Base-by-base conservation (phyloP, 345 rosid species). In the Salix viminalis region DNA sequence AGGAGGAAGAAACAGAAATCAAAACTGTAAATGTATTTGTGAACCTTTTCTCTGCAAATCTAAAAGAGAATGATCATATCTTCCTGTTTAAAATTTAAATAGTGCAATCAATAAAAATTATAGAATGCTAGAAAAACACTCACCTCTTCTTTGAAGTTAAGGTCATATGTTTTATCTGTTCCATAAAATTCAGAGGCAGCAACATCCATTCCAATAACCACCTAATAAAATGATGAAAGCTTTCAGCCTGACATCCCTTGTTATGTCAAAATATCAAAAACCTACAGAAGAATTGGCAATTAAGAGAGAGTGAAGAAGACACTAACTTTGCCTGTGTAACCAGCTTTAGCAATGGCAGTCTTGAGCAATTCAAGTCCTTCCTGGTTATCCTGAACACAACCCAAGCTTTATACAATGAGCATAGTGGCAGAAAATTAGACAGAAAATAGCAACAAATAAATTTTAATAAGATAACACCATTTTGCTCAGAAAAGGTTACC, bases 161-260 rank as follows among this genome's bases (percentile, higher is more conserved):
- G 76, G 83, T 96, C 99, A 74, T 96, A 96, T 26, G 86, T 84
- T 77, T 92, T 91, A 84, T 93, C 98, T 46, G 83, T 32, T 68
- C 86, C 85, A 76, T 91, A 96, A 80, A 96, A 96, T 77, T 96
- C 99, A 28, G 99, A 96, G 50, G 99, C 99, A 69, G 99, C 99
- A 73, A 96, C 99, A 84, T 96, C 99, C 99, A 96, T 96, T 75
- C 99, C 99, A 70, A 96, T 96, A 81, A 96, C 97, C 77, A 96
- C 97, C 98, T 95, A 83, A 62, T 8, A 83, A 61, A 76, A 71
- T 18, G n/a, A 72, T 77, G 23, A 21, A 61, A 18, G 34, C 30
- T 28, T 42, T 74, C 7, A 67, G 72, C 75, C 12, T 36, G 48
- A 23, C 7, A 28, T 60, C 1, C 23, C 48, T 56, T 75, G 77